Base-by-base conservation (phyloP, 441 rosid species). In the Populus trichocarpa region DNA sequence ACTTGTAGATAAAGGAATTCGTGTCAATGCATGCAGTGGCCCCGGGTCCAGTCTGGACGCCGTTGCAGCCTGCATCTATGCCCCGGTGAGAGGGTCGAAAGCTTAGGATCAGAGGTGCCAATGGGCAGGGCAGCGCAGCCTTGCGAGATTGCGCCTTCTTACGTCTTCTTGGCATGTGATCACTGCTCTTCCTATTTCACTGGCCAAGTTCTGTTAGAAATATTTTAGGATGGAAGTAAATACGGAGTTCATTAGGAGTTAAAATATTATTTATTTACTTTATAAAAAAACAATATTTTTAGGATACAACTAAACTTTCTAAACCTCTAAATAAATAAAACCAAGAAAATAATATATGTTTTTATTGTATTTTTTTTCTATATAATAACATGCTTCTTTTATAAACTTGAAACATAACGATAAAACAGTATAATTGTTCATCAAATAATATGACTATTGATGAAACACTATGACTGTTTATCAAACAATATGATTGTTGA, bases 121-220 rank as follows among this genome's bases (percentile, higher is more conserved):
- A 87, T 88, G 88, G 78, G 78, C 57, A 81, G 91, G n/a, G 89
- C 90, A 0, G 90, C 83, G 0, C 91, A 88, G 82, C 91, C 89
- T 0, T 53, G 36, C 20, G 93, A 90, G 59, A 79, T 88, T 0
- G 90, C 89, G 0, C 88, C 89, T 1, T 85, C 80, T 4, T 90
- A 33, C 14, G 86, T 86, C 65, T 89, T 89, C 86, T 76, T 90
- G 36, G 88, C 91, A 13, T 88, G 87, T 69, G 69, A 78, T 75
- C 83, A 82, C 0, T 82, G 88, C 81, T 88, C 93, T 0, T 87
- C 91, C 40, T 90, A 88, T 83, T 80, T 88, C 53, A 87, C 86
- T 0, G 91, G 91, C 11, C 93, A 90, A 75, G 87, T 88, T 74
- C 85, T 25, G 25, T 25, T 25, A 25, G 25, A 25, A 25, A 25